Evolutionary conservation across 345 rosid genomes (phyloP).

Genomic region (Xanthoceras sorbifolium): DNA sequence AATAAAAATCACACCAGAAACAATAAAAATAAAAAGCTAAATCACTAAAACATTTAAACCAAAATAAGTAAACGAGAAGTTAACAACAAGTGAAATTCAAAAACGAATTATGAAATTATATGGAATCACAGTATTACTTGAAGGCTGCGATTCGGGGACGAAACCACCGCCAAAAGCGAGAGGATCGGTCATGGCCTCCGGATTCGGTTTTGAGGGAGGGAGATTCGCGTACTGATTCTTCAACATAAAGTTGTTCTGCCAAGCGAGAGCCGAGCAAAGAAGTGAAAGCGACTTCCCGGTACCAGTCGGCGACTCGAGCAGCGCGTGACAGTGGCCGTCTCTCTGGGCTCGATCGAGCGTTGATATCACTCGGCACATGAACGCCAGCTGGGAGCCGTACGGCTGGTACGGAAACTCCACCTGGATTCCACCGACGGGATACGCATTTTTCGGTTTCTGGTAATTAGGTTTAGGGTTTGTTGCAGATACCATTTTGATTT

Average conservation of each 20-base stretch:
- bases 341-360: conserved; percentile 88
- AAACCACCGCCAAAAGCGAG: conserved; percentile 85
- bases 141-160: conserved; percentile 74
- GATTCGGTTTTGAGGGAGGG: conserved; percentile 54
- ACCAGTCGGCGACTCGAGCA: conserved; percentile 97
- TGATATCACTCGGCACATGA: conserved; percentile 90
- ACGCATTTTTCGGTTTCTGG: conserved; percentile 43
- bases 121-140: conserved; percentile 42
- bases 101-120: not conserved
- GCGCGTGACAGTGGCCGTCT: conserved; percentile 84
- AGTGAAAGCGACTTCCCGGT: conserved; percentile 97
- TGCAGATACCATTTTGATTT: conserved; percentile 38
- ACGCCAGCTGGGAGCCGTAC: conserved; percentile 91
- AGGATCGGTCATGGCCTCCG: conserved; percentile 79
- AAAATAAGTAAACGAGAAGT: not conserved
- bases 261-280: conserved; percentile 89
- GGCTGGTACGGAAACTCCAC: conserved; percentile 94
- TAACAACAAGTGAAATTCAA: not conserved
- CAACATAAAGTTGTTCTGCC: conserved; percentile 67
- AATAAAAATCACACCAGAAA: not conserved
- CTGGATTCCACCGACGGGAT: conserved; percentile 70
- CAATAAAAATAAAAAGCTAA: no score
- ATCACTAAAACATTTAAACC: no score
- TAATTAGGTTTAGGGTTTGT: conserved; percentile 34
- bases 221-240: conserved; percentile 42